phyloP scores from a whole-genome alignment of 2,329 filamentous ascomycete species.

The Phoma sp. region DNA sequence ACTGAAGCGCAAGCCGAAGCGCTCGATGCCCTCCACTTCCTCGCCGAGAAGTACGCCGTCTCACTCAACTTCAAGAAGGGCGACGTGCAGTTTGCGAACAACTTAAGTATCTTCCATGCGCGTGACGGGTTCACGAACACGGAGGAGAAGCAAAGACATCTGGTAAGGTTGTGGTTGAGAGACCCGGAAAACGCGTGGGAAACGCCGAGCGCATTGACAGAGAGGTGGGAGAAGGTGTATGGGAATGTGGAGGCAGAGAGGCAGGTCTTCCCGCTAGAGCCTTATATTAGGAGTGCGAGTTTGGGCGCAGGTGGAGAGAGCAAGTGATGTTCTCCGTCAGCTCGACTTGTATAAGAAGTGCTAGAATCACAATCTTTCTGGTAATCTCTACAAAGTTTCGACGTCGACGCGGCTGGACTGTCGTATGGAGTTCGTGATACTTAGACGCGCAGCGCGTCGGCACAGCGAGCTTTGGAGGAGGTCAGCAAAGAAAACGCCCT shows the following conservation, averaged over 20 bases:
- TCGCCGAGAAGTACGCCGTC: constrained; percentile 48
- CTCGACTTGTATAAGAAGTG: background rate
- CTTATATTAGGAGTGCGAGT: constrained; percentile 31
- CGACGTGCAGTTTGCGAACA: constrained; percentile 61
- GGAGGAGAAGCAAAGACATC: constrained; percentile 51
- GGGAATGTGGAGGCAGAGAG: constrained; percentile 58
- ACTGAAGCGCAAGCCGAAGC: constrained; percentile 55
- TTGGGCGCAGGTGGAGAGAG: constrained; percentile 12
- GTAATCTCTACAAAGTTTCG: background rate
- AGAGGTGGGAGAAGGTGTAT: constrained; percentile 62
- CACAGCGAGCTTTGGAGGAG: too few species aligned
- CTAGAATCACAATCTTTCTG: background rate
- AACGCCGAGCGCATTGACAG: constrained; percentile 48
- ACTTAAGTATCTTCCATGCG: constrained; percentile 60
- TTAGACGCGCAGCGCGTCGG: background rate
- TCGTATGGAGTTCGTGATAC: background rate
- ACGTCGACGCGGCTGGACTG: background rate
- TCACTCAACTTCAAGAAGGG: constrained; percentile 49
- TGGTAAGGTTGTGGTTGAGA: constrained; percentile 56
- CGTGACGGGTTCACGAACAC: constrained; percentile 55
- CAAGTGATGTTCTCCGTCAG: background rate
- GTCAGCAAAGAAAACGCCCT: too few species aligned
- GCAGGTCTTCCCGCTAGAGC: constrained; percentile 63
- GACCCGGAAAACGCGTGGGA: constrained; percentile 56
- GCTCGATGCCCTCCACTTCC: constrained; percentile 55